Base-by-base conservation (phyloP, 1,139 yeast species). In the Candida sanyaensis region DNA sequence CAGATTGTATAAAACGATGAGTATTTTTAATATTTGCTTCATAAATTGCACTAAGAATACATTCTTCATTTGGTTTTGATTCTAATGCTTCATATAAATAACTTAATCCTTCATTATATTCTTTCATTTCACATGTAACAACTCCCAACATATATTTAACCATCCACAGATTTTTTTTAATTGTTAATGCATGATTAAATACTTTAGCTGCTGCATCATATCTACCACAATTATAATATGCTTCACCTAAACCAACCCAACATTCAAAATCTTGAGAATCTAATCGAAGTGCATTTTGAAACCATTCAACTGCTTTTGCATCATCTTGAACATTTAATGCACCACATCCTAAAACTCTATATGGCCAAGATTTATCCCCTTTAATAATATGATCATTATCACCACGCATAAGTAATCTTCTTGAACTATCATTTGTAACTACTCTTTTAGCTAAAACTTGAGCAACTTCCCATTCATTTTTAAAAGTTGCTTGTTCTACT, bases 171-270 rank as follows among this genome's bases (percentile, higher is more conserved):
- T 57, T 58, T 6, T 57, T 55, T 32, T 80, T 79, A 13, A 88
- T 57, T 24, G 74, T 70, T 37, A 80, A 60, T 0, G 93, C 90
- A 51, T 84, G 83, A 36, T 72, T 75, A 58, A 91, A 88, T 1
- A 95, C 97, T 61, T 88, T 91, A 7, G 80, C 77, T 0, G 97
- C 90, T 2, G 98, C 96, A 50, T 88, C 93, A 43, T 85, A 72
- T 53, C 97, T 77, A 5, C 99, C 99, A 65, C 96, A 83, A 41
- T 84, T 81, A 49, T 78, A 75, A 63, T 93, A 93, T 0, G 97
- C 95, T 64, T 95, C 99, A 21, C 99, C 99, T 34, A 93, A 72
- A 0, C 97, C 97, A 26, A 88, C 75, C 98, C 98, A 92, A 10
- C 96, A 85, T 55, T 88, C 85, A 7, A 79, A 65, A 65, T 93